These are phyloP conservation scores for Cajanus cajan DNA, from an alignment of 306 rosid species.

Conservation along the genomic window DNA sequence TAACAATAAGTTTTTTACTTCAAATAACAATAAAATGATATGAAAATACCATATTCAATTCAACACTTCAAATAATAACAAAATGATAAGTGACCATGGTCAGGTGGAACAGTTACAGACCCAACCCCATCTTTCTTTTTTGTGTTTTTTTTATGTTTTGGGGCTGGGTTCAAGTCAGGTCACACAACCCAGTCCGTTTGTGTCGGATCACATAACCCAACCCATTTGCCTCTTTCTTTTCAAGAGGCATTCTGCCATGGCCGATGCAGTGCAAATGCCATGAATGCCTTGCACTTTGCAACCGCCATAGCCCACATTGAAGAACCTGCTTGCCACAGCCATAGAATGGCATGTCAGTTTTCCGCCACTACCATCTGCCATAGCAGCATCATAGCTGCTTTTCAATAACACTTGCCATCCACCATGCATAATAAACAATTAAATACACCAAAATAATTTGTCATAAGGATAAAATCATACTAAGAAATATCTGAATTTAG, in stretches of 20 bases:
- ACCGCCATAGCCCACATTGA: neutral
- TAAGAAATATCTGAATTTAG: constrained; percentile 5
- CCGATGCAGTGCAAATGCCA: neutral
- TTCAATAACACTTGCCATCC: neutral
- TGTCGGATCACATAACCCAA: neutral
- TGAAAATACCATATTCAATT: neutral
- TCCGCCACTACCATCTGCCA: neutral
- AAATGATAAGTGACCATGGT: neutral
- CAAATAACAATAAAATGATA: neutral
- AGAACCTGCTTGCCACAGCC: neutral
- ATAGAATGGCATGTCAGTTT: neutral
- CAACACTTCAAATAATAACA: neutral
- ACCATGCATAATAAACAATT: neutral
- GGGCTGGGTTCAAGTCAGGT: neutral
- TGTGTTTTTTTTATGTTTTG: neutral
- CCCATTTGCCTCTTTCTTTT: neutral
- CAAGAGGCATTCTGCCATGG: neutral
- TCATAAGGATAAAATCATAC: neutral
- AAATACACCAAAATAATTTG: neutral
- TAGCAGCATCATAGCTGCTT: neutral
- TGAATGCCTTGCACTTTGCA: neutral
- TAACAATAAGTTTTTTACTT: neutral
- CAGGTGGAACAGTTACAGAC: neutral
- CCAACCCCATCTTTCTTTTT: neutral
- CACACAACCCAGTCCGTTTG: neutral